A percentile compares a stretch with the other conserved stretches of the same genome.
phyloP scores from a whole-genome alignment of 2,329 filamentous ascomycete genomes.

The Tolypocladium cylindrosporum region DNA sequence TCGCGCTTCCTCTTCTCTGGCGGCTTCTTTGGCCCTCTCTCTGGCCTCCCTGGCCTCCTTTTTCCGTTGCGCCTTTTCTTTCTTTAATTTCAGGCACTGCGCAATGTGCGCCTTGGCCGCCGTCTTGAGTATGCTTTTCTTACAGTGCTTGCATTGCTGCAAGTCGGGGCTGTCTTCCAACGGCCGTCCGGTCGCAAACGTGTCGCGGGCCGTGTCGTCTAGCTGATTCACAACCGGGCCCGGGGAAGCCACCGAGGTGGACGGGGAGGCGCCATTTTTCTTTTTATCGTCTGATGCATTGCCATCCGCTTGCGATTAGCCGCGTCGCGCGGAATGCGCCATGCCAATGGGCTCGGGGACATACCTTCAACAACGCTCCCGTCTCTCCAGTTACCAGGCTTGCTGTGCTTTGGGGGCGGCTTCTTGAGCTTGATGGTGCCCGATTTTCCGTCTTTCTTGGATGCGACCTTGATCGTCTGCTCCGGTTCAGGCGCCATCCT shows the following conservation, averaged over 20 bases:
- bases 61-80: constrained; percentile 67
- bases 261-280: constrained; percentile 31
- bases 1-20: constrained; percentile 43
- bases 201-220: constrained; percentile 65
- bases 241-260: constrained; percentile 34
- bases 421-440: constrained; percentile 55
- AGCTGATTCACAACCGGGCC: constrained; percentile 55
- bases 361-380: constrained; percentile 53
- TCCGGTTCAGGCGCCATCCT: constrained; percentile 25
- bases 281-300: constrained; percentile 42
- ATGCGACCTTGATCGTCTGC: constrained; percentile 52
- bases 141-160: constrained; percentile 88
- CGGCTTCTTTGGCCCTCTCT: constrained; percentile 55
- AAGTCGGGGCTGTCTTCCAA: constrained; percentile 72
- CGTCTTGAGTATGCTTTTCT: constrained; percentile 71
- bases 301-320: background rate
- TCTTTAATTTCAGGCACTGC: constrained; percentile 75
- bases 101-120: constrained; percentile 72
- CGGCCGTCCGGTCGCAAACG: constrained; percentile 72
- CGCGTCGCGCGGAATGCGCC: background rate
- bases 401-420: constrained; percentile 48
- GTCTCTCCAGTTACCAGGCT: constrained; percentile 64
- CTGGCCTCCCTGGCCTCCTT: constrained; percentile 64
- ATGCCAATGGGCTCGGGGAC: constrained; percentile 7
- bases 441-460: constrained; percentile 42